Evolutionary conservation across 139 green algal species (phyloP).

Genomic region (Raphidocelis subcapitata): DNA sequence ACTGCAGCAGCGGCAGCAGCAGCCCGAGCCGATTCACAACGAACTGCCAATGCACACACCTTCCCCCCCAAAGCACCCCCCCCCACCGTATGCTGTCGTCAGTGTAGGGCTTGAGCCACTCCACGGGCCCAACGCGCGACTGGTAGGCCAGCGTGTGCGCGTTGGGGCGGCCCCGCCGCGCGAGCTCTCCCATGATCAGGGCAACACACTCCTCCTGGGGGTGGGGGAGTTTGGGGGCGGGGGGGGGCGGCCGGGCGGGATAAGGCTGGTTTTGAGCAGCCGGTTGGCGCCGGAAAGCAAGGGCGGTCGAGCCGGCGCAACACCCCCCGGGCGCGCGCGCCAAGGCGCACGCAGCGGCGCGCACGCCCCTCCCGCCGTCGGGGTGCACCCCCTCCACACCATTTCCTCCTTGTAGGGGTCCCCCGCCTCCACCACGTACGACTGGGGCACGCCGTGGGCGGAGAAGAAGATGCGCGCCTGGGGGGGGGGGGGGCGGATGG

Average conservation of each 20-base stretch:
- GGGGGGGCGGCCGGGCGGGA: too few relatives aligned
- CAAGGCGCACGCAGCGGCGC: too few relatives aligned
- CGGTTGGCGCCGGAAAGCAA: too few relatives aligned
- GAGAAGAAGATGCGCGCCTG: slow-evolving; percentile 85
- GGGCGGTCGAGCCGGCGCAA: too few relatives aligned
- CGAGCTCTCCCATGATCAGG: slow-evolving; percentile 93
- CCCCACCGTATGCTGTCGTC: slow-evolving; percentile 88
- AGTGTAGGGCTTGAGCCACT: slow-evolving; percentile 99
- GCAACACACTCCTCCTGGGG: slow-evolving; percentile 87
- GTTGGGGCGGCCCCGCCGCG: slow-evolving; percentile 68
- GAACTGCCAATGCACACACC: neutral
- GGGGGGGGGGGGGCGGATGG: neutral
- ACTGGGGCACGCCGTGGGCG: slow-evolving; percentile 95
- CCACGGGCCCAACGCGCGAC: slow-evolving; percentile 90
- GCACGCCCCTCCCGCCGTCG: too few relatives aligned
- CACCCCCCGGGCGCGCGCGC: too few relatives aligned
- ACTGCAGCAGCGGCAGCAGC: too few relatives aligned
- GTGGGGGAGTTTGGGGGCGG: too few relatives aligned
- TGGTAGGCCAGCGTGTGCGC: slow-evolving; percentile 97
- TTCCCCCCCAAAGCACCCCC: neutral
- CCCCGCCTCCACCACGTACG: slow-evolving; percentile 92
- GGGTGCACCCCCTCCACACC: too few relatives aligned
- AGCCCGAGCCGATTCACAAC: too few relatives aligned
- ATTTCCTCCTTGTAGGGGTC: slow-evolving; percentile 93
- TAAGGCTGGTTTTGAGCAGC: too few relatives aligned